phyloP scores from a whole-genome alignment of 2,329 filamentous ascomycete genomes.

The Fusarium mangiferae region DNA sequence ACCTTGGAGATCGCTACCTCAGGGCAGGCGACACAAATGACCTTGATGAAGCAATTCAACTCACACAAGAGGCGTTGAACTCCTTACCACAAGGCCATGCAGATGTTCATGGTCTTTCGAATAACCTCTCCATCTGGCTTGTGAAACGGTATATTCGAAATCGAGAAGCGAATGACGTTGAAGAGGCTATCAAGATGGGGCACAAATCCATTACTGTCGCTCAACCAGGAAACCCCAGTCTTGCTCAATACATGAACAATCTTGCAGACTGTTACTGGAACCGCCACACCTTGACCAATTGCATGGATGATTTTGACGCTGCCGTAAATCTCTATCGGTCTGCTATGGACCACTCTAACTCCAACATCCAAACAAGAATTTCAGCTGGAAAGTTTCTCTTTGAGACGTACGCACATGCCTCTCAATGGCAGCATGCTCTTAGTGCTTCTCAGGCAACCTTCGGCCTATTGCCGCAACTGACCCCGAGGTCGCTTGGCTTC shows the following conservation, averaged over 20 bases:
- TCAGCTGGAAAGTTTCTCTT: neutral
- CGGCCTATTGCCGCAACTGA: neutral
- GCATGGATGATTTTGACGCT: neutral
- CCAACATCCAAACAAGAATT: neutral
- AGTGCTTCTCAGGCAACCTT: neutral
- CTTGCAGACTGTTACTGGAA: neutral
- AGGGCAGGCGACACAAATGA: rapidly evolving
- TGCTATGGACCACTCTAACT: rapidly evolving
- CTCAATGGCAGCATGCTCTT: neutral
- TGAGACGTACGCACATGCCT: neutral
- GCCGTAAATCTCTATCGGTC: neutral
- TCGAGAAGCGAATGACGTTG: rapidly evolving
- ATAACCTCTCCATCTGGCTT: neutral
- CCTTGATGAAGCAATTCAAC: neutral
- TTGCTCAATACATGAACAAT: neutral
- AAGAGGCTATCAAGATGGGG: neutral
- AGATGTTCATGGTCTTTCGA: rapidly evolving
- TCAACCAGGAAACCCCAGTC: neutral
- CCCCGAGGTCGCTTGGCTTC: neutral
- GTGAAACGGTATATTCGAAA: rapidly evolving
- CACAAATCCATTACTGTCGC: rapidly evolving
- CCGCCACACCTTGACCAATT: neutral
- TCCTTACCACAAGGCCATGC: rapidly evolving
- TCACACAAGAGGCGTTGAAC: rapidly evolving
- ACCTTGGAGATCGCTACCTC: neutral